Evolutionary conservation across 2,329 filamentous ascomycete species (phyloP), one percentile per base, ranked within the genome.

Genomic region (Sordariomycetes sp.): DNA sequence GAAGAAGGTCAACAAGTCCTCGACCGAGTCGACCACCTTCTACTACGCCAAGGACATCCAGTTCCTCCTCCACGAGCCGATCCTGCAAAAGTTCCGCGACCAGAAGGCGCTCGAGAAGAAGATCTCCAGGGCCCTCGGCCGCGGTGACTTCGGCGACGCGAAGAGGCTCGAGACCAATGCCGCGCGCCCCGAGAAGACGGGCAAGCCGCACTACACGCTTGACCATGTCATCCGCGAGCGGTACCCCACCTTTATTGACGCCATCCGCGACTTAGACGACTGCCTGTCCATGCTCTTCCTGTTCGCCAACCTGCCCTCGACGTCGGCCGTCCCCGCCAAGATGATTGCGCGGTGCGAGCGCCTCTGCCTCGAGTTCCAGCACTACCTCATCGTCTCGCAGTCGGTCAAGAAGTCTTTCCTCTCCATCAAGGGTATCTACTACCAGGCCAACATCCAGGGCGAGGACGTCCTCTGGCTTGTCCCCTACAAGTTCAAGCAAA

Each of bases 381-480:
- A 97, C 76, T 99, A 96, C 72, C 80, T 99, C 61, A 99, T 99
- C 68, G 82, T 86, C 53, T 95, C 92, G 50, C 84, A 95, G 73
- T 90, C 89, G 65, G 76, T 99, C 64, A 87, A 89, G 67, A 97
- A 96, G 76, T 96, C 91, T 0, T 99, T 99, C 76, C 75, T 99
- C 62, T 96, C 90, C 1, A 97, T 99, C 74, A 99, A 99, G 79
- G 94, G 94, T 61, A 97, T 99, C 66, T 99, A 99, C 76, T 99
- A 97, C 74, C 92, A 97, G 74, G 94, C 92, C 25, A 96, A 86
- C 55, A 95, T 99, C 61, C 90, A 96, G 70, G 94, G 94, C 54
- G 91, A 99, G 74, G 92, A 97, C 66, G 87, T 99, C 54, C 78
- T 97, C 62, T 99, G 94, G 94, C 79, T 99, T 45, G 92, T 96